These are phyloP conservation scores for Lophiotrema nucula DNA, from an alignment of 495 filamentous ascomycete species.

Conservation along the genomic window DNA sequence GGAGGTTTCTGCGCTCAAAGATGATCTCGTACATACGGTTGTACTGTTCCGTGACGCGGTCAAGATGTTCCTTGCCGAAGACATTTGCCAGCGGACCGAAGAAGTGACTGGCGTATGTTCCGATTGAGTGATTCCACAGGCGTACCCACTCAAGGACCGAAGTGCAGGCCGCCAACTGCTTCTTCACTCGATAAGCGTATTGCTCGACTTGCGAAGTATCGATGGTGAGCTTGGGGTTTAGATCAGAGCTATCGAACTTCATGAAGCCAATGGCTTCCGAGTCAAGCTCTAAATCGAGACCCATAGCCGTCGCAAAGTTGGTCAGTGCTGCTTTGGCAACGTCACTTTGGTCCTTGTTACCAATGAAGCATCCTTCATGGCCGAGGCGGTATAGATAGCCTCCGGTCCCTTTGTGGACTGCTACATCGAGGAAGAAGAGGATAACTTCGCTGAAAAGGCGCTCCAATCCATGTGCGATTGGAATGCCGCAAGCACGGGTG, in stretches of 20 bases:
- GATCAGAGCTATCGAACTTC: background rate
- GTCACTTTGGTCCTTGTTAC: conserved; percentile 10
- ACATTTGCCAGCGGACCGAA: conserved; percentile 27
- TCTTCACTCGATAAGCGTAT: conserved; percentile 13
- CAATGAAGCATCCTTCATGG: conserved; percentile 21
- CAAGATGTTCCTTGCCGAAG: conserved; percentile 26
- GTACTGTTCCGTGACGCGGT: conserved; percentile 7
- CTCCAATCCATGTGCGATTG: conserved; percentile 18
- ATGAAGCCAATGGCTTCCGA: conserved; percentile 12
- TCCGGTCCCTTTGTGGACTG: conserved; percentile 16
- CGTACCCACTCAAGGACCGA: conserved; percentile 25
- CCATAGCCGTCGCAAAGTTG: conserved; percentile 3
- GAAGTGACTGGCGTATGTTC: conserved; percentile 6
- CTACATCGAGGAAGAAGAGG: conserved; percentile 29
- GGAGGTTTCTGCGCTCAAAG: conserved; percentile 15
- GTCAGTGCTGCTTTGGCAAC: background rate
- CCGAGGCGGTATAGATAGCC: conserved; percentile 18
- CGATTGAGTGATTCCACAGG: conserved; percentile 21
- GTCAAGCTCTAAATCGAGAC: background rate
- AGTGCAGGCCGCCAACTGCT: conserved; percentile 16
- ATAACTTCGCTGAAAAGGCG: conserved; percentile 21
- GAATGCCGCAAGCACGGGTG: conserved; percentile 14
- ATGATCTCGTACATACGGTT: conserved; percentile 18
- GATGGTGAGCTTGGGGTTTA: conserved; percentile 8
- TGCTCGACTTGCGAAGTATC: conserved; percentile 13